A percentile compares a stretch with the other conserved stretches of the same genome.
Conservation (phyloP, 257 asterid species). For the Solanum virginianum region DNA sequence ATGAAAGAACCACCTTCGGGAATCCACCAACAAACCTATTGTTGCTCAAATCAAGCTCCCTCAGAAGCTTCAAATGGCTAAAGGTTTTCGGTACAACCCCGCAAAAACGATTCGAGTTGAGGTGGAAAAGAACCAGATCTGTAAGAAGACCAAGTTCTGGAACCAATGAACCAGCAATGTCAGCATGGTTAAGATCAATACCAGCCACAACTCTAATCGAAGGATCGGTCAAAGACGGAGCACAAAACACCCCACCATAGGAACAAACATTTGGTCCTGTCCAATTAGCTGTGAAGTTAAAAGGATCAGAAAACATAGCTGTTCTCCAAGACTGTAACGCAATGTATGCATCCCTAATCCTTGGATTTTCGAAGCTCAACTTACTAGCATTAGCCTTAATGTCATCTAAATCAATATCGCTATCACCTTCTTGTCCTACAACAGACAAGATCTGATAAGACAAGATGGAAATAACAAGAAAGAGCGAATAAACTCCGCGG, state of each 20-base stretch:
- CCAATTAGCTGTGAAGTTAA: conserved; percentile 56
- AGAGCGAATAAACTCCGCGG: not conserved
- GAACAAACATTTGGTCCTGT: conserved; percentile 45
- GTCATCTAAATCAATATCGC: conserved; percentile 1
- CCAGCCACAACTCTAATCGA: conserved; percentile 52
- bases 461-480: not conserved
- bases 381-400: conserved; percentile 2
- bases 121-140: conserved; percentile 55
- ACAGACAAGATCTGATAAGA: conserved; percentile 17
- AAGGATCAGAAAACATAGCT: conserved; percentile 64
- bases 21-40: conserved; percentile 63
- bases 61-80: conserved; percentile 23
- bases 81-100: conserved; percentile 43
- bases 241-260: conserved; percentile 47
- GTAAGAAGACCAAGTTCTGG: conserved; percentile 46
- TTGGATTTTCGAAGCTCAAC: conserved; percentile 35
- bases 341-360: conserved; percentile 42
- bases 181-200: conserved; percentile 64
- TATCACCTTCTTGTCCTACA: conserved; percentile 9
- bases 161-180: conserved; percentile 65
- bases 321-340: conserved; percentile 61
- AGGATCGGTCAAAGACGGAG: conserved; percentile 23
- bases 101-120: conserved; percentile 63
- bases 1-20: conserved; percentile 40
- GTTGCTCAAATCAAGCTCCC: conserved; percentile 61